Base-by-base conservation (phyloP, 768 basidiomycete genomes). In the Favolaschia claudopus region DNA sequence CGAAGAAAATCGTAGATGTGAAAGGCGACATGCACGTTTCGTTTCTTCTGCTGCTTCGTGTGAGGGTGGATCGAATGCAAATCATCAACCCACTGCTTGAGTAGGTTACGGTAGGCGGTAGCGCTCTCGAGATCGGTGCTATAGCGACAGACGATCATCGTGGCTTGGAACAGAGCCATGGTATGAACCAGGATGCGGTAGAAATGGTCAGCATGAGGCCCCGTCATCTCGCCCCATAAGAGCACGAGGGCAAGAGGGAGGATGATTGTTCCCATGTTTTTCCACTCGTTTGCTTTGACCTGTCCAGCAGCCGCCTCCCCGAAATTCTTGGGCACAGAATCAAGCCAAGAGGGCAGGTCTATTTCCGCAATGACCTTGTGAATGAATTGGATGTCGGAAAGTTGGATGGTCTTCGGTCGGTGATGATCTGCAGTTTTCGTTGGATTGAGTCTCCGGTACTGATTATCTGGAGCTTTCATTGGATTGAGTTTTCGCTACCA, bases 231-330 rank as follows among this genome's bases (percentile, higher is more conserved):
- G 17, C 70, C 64, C 72, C 77, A 78, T 5, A 74, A 34, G 10
- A 66, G 68, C 14, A 74, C 57, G 1, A 79, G 62, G 0, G 75
- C 71, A 6, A 78, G 62, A 1, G 77, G 76, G 1, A 79, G 53
- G 42, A 73, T 73, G 15, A 77, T 56, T 0, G 67, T 73, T 15
- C 52, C 47, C 12, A 76, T 24, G 0, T 63, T 62, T 3, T 67
- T 53, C 77, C 77, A 79, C 53, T 79, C 64, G 27, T 75, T 74
- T 2, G 75, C 75, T 48, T 79, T 79, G 37, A 79, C 48, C 0
- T 62, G 70, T 3, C 78, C 74, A 6, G 74, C 73, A 8, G 31
- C 54, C 5, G 49, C 45, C 5, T 69, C 63, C 8, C 74, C 71
- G 52, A 63, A 75, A 34, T 74, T 66, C 13, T 34, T n/a, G 4